These are phyloP conservation scores for Vaucheria bursata DNA, from an alignment of 352 stramenopile species.

Conservation along the genomic window DNA sequence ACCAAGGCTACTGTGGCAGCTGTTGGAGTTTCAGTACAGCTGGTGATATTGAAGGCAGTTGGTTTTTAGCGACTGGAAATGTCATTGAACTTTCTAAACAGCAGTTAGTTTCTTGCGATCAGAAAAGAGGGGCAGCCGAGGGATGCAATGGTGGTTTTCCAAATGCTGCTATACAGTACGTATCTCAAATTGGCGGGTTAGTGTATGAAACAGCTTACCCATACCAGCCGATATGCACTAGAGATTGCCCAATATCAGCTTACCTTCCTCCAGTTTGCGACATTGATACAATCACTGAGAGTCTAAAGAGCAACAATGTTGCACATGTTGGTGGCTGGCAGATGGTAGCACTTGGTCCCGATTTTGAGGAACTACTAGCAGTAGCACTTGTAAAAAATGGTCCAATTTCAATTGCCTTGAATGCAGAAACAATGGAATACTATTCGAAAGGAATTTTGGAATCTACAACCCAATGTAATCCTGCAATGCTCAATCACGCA, in stretches of 20 bases:
- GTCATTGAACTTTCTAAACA: slow-evolving; percentile 35
- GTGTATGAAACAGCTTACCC: slow-evolving; percentile 33
- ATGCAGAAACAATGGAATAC: slow-evolving; percentile 41
- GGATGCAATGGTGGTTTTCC: slow-evolving; percentile 40
- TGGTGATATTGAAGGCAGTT: slow-evolving; percentile 33
- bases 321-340: slow-evolving; percentile 1
- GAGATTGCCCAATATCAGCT: too few species aligned
- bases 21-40: slow-evolving; percentile 50
- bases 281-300: background rate
- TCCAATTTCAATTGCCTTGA: slow-evolving; percentile 26
- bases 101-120: slow-evolving; percentile 45
- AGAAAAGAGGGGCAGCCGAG: background rate
- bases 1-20: slow-evolving; percentile 65
- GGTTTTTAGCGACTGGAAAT: slow-evolving; percentile 18
- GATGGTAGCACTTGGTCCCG: background rate
- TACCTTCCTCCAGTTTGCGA: too few species aligned
- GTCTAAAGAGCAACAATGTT: background rate
- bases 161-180: slow-evolving; percentile 25
- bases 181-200: slow-evolving; percentile 27
- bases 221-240: slow-evolving; percentile 26
- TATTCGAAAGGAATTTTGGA: slow-evolving; percentile 11
- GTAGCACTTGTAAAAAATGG: slow-evolving; percentile 33
- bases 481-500: slow-evolving; percentile 67
- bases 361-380: slow-evolving; percentile 26
- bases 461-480: slow-evolving; percentile 2